Base-by-base conservation (phyloP, 2,329 filamentous ascomycete genomes). In the Penicillium sp. region DNA sequence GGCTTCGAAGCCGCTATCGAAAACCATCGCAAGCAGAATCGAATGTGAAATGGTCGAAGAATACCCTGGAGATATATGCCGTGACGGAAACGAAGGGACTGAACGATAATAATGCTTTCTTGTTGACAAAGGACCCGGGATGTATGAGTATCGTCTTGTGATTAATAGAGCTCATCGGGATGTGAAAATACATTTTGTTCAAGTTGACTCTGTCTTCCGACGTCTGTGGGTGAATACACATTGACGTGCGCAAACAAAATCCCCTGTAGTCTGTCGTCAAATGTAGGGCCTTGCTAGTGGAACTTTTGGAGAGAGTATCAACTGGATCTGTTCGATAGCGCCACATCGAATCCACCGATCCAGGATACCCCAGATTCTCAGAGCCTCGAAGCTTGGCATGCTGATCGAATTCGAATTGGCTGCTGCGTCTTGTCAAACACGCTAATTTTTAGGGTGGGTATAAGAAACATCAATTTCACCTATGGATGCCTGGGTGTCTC, bases 1-100 rank as follows among this genome's bases (percentile, higher is more conserved):
- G 89, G 89, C 55, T 96, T 96, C 63, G 91, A 97, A 75, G 90
- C 89, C 39, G 91, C 91, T 54, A 96, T 96, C 69, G 91, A 96
- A 69, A 86, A 87, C 7, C 65, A 69, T 41, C 67, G 68, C 18
- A 63, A 66, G 41, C 61, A 69, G 89, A 96, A 74, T 54, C 60
- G 61, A 6, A 62, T 65, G 58, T 62, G 43, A 66, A 36, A 24
- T 13, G 43, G 24, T 24, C 6, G 2, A 27, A 19, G 22, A n/a
- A 44, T 44, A 44, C 6, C 22, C 2, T 6, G 18, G 27, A 33
- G 24, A 14, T 16, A 35, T 22, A 40, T 16, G 31, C 52, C 37
- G 22, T 16, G 37, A 50, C 16, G 11, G 46, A 27, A 49, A 51
- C 40, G 59, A 55, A 27, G 35, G 40, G 56, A 58, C 37, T 56